phyloP scores from a whole-genome alignment of 352 stramenopile species.

The Globisporangium solare region DNA sequence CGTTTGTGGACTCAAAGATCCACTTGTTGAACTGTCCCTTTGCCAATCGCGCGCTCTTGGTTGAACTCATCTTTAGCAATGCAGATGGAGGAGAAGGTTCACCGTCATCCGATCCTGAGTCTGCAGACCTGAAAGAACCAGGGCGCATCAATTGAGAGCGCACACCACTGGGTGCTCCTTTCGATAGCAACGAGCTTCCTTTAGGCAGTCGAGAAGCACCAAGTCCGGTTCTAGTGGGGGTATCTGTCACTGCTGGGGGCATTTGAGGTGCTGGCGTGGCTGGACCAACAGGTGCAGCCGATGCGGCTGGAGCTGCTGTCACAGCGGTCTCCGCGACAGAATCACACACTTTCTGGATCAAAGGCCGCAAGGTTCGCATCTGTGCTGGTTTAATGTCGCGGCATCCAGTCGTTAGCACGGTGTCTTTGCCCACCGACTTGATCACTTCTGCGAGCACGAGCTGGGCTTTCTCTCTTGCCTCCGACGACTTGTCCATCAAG shows the following conservation, averaged over 20 bases:
- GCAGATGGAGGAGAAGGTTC: constrained; percentile 15
- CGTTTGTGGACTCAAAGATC: constrained; percentile 74
- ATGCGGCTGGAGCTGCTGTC: constrained; percentile 4
- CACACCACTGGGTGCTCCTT: constrained; percentile 9
- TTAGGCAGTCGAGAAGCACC: constrained; percentile 12
- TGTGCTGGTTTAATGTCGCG: constrained; percentile 81
- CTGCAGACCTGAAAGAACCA: constrained; percentile 23
- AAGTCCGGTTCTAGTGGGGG: constrained; percentile 7
- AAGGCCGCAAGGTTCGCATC: constrained; percentile 82
- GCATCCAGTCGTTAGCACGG: constrained; percentile 62
- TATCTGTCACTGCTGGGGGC: constrained; percentile 8
- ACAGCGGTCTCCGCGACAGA: constrained; percentile 25
- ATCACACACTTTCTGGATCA: constrained; percentile 74
- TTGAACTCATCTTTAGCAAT: constrained; percentile 62
- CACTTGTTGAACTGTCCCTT: constrained; percentile 81
- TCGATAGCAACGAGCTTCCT: constrained; percentile 2
- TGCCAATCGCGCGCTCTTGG: constrained; percentile 48
- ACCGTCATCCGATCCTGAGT: constrained; percentile 18
- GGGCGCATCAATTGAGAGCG: constrained; percentile 32
- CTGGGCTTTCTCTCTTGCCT: constrained; percentile 79
- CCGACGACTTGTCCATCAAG: constrained; percentile 80
- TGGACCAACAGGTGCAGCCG: constrained; percentile 6
- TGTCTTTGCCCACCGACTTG: constrained; percentile 75
- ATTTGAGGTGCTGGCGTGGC: constrained; percentile 4
- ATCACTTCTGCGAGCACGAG: constrained; percentile 74